Base-by-base conservation (phyloP, 805 yeast genomes). In the Candida sonorensis region DNA sequence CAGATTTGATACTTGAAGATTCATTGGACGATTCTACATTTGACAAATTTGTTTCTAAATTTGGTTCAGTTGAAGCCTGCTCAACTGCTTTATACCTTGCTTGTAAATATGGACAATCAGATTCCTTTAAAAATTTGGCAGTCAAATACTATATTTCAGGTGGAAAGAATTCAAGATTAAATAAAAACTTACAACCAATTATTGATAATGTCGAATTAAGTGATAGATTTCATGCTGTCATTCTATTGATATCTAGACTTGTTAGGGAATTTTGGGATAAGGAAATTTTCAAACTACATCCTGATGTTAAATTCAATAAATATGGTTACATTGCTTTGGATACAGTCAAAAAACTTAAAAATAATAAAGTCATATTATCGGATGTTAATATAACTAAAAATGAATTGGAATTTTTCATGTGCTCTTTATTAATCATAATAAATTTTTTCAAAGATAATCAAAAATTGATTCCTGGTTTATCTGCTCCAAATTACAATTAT, bases 1-100 rank as follows among this genome's bases (percentile, higher is more conserved):
- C 95, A 6, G 88, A 81, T 51, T 72, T 80, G 52, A 70, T 86
- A 5, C 69, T 90, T 41, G 81, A 81, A 50, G 64, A 62, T 35
- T 58, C 81, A 0, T 61, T 84, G 35, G 75, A 77, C 30, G 88
- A 80, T 24, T 66, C 61, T 23, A 77, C 81, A 14, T 72, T 84
- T 32, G 69, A 77, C 32, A 70, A 78, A 31, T 85, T 85, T 51
- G 75, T 80, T 12, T 71, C 73, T 29, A 80, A 82, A 34, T 87
- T 86, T 53, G 97, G 97, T 5, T 70, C 79, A 31, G 77, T 83
- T 32, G 98, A 94, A 55, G 79, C 94, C 4, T 90, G 97, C 50
- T 80, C 95, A 0, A 78, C 92, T 2, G 82, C 96, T 9, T 65
- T 92, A 31, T 81, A 82, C 42, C 75, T 86, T 32, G 83, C 95